Evolutionary conservation across 208 protist genomes (phyloP).

Genomic region (Acanthamoeba royreba): DNA sequence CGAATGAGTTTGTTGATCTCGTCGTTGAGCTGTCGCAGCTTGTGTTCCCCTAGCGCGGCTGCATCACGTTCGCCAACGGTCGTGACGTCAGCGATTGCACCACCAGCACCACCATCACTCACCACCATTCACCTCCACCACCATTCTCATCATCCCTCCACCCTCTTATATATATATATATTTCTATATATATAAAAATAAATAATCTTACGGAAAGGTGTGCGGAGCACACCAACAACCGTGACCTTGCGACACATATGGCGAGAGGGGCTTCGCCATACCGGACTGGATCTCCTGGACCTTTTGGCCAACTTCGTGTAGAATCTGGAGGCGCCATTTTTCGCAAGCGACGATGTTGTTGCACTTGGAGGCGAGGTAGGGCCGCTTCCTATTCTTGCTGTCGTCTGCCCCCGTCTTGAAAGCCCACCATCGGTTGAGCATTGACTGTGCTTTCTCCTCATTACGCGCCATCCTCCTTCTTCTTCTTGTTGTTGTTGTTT

Average conservation of each 20-base stretch:
- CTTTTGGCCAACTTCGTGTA: conserved; percentile 79
- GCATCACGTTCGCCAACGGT: background rate
- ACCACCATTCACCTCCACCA: too few species aligned
- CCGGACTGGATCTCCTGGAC: conserved; percentile 80
- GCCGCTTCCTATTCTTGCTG: conserved; percentile 59
- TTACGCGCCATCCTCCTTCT: conserved; percentile 67
- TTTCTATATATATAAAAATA: too few species aligned
- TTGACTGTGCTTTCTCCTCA: conserved; percentile 75
- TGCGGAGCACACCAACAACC: too few species aligned
- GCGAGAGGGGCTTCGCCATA: background rate
- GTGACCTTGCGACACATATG: background rate
- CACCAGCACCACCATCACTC: too few species aligned
- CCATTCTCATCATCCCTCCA: too few species aligned
- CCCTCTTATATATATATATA: too few species aligned
- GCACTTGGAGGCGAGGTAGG: conserved; percentile 75
- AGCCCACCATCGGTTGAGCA: conserved; percentile 70
- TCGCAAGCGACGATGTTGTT: conserved; percentile 73
- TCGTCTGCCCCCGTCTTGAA: conserved; percentile 36
- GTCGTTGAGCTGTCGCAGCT: conserved; percentile 88
- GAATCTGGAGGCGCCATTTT: conserved; percentile 77
- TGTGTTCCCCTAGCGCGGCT: conserved; percentile 81
- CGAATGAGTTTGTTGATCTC: conserved; percentile 86
- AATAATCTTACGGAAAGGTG: too few species aligned
- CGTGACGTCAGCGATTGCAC: too few species aligned
- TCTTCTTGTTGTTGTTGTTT: background rate